Conservation (phyloP, 345 rosid species). For the Atalantia buxifolia region DNA sequence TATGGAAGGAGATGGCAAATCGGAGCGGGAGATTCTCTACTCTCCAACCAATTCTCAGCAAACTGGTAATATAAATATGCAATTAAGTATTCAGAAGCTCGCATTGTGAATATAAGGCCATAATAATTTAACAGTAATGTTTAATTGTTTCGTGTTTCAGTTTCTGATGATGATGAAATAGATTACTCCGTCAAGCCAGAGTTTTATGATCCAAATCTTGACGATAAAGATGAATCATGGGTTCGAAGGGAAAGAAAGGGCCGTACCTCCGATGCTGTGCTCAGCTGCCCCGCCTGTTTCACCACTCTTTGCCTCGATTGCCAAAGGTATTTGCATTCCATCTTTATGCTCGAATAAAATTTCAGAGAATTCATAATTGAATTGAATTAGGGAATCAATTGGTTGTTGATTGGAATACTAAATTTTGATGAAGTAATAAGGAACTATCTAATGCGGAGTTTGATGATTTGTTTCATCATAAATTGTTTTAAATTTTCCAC, state of each 20-base stretch:
- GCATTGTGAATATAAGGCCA: background rate
- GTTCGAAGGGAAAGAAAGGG: conserved; percentile 51
- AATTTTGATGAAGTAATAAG: background rate
- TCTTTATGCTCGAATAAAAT: background rate
- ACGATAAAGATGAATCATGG: conserved; percentile 69
- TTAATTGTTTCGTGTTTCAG: conserved; percentile 24
- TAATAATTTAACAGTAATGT: background rate
- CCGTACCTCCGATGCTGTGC: conserved; percentile 64
- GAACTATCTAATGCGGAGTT: background rate
- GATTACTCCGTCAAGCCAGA: conserved; percentile 69
- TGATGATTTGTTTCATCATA: too few species aligned
- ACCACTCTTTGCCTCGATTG: conserved; percentile 75
- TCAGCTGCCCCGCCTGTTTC: conserved; percentile 88
- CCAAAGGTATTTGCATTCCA: conserved; percentile 52
- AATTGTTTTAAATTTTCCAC: background rate
- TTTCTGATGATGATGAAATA: conserved; percentile 70
- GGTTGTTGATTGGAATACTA: background rate
- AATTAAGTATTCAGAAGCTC: background rate
- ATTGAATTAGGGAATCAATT: background rate
- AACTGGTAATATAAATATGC: conserved; percentile 25
- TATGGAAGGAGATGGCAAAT: conserved; percentile 22
- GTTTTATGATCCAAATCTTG: conserved; percentile 68
- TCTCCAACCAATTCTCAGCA: conserved; percentile 42
- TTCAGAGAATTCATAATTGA: background rate
- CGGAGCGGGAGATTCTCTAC: background rate